Base-by-base conservation (phyloP, 2,329 filamentous ascomycete genomes). In the Fusarium cicatricum region DNA sequence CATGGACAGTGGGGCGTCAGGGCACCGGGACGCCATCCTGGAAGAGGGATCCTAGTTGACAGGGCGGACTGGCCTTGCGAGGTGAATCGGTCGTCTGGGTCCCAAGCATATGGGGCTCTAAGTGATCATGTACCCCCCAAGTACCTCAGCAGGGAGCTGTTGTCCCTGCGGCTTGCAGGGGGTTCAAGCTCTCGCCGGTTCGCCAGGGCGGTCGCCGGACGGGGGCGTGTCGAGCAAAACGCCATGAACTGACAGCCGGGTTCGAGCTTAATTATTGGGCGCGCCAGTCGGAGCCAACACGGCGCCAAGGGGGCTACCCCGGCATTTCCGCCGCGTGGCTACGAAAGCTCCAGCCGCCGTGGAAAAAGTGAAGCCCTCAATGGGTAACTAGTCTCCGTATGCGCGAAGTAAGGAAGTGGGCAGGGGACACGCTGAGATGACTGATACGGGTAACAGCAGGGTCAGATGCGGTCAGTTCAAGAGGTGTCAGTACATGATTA, bases 211-310 rank as follows among this genome's bases (percentile, higher is more conserved):
- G 48, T 33, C 44, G 38, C 38, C 32, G 47, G 63, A 64, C 61
- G 65, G 65, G 66, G 66, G 63, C 45, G 66, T 62, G 45, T 41
- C 43, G 57, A 67, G 62, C 52, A 62, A 67, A 58, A 58, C 54
- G 64, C 64, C 52, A 67, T 69, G 58, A 57, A 69, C 66, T 67
- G 62, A 69, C 58, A 60, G 51, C 60, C 57, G 58, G 66, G 62
- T 65, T 69, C 32, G 66, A 69, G 66, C 66, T 69, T 69, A 69
- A 69, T 69, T 69, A 65, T 66, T 67, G 66, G 66, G 64, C 51
- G 64, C 60, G 51, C 54, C 49, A 53, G 42, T 46, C 51, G 49
- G 50, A 60, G 44, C 52, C 58, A 50, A 57, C 51, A 40, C 28
- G 49, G 47, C 50, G 56, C 53, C 52, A 64, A 64, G 43, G 19